Conservation (phyloP, 805 yeast species). For the Monosporozyma solicola region DNA sequence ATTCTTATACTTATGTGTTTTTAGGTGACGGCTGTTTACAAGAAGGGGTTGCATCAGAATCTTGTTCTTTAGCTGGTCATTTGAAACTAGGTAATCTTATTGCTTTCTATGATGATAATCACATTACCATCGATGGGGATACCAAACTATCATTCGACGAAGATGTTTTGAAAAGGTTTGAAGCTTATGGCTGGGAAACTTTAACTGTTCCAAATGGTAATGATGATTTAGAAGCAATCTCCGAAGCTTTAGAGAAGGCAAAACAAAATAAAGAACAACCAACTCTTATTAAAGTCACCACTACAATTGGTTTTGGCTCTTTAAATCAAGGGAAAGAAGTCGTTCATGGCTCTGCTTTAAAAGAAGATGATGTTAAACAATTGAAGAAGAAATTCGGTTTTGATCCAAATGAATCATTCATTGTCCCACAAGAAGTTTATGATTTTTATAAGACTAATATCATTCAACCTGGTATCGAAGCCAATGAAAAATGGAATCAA, state of each 20-base stretch:
- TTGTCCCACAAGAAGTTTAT: constrained; percentile 75
- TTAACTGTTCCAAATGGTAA: constrained; percentile 72
- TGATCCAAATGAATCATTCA: constrained; percentile 73
- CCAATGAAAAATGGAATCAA: constrained; percentile 68
- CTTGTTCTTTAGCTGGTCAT: constrained; percentile 93
- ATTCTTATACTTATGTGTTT: constrained; percentile 68
- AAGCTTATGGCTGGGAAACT: constrained; percentile 92
- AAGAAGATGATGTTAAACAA: constrained; percentile 84
- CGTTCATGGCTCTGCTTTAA: constrained; percentile 95
- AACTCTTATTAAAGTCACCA: constrained; percentile 75
- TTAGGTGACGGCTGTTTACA: constrained; percentile 96
- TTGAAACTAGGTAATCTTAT: constrained; percentile 86
- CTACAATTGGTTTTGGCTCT: constrained; percentile 94
- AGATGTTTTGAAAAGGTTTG: constrained; percentile 76
- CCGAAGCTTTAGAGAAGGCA: constrained; percentile 71
- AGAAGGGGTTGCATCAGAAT: constrained; percentile 97
- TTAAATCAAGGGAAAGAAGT: constrained; percentile 72
- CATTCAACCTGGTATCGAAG: constrained; percentile 52
- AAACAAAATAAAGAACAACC: constrained; percentile 73
- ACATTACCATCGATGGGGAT: constrained; percentile 92
- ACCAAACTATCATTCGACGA: constrained; percentile 88
- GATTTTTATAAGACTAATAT: constrained; percentile 51
- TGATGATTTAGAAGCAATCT: constrained; percentile 61
- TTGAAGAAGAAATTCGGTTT: constrained; percentile 79
- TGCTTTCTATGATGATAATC: constrained; percentile 94